Conservation (phyloP, 768 basidiomycete species). For the Serendipita sp. region DNA sequence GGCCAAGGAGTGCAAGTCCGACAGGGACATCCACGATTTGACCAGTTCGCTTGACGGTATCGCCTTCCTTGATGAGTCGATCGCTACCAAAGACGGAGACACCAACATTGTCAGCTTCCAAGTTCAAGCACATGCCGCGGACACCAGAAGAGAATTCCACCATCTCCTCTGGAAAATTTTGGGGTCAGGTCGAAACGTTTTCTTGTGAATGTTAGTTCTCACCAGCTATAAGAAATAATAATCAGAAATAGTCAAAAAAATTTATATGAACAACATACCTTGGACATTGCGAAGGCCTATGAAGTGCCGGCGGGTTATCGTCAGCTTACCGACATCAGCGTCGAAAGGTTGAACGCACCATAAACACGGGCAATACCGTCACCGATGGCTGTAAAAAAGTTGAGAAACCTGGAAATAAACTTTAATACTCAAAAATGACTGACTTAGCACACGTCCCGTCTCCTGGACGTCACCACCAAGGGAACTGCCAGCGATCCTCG, state of each 20-base stretch:
- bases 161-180: constrained; percentile 74
- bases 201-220: constrained; percentile 10
- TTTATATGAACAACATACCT: constrained; percentile 31
- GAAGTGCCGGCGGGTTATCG: constrained; percentile 13
- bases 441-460: constrained; percentile 96
- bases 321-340: constrained; percentile 4
- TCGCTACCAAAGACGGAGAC: constrained; percentile 98
- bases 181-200: background rate
- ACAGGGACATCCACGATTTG: constrained; percentile 99
- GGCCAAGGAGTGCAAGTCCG: constrained; percentile 90
- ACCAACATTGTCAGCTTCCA: constrained; percentile 99
- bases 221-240: constrained; percentile 12
- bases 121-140: constrained; percentile 99
- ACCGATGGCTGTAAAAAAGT: constrained; percentile 60
- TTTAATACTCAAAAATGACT: constrained; percentile 23
- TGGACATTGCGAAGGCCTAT: constrained; percentile 90
- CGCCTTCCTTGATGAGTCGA: constrained; percentile 98
- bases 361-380: constrained; percentile 99
- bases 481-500: constrained; percentile 85
- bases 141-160: constrained; percentile 99
- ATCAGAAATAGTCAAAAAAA: constrained; percentile 7
- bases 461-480: constrained; percentile 93
- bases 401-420: constrained; percentile 8
- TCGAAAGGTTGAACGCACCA: constrained; percentile 10
- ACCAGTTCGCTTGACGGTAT: constrained; percentile 99